Base-by-base conservation (phyloP, 1,139 yeast genomes). In the Nakaseomyces kungkrabaensis region DNA sequence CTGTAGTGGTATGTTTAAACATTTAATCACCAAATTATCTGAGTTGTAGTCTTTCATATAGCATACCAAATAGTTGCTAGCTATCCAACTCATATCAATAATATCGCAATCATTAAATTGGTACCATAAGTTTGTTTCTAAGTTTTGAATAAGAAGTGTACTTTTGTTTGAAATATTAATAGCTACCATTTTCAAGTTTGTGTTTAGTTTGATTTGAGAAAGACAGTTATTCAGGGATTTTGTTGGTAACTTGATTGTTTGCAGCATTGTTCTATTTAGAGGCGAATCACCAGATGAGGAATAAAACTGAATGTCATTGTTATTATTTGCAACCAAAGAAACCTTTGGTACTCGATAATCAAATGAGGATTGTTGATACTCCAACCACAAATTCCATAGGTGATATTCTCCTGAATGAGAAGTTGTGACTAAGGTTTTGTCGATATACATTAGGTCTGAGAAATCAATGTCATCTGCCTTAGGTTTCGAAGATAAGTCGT, bases 61-160 rank as follows among this genome's bases (percentile, higher is more conserved):
- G 44, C 65, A 60, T 1, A 66, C 44, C 41, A 66, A 48, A 52
- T 63, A 65, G 6, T 62, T 58, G 34, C 51, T 56, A 4, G 65
- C 66, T n/a, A 66, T 37, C 69, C 69, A 66, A 13, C 58, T 54
- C 59, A 62, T 53, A 41, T 58, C 61, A 4, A 61, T 22, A 5
- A 66, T 55, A 4, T 52, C 51, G 22, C 60, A 37, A 13, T 64
- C 61, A 8, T 51, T 48, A 51, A 62, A 65, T 32, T 54, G 56
- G 40, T 51, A 52, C 69, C 68, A 66, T 11, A 46, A 38, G 45
- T 56, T 60, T 3, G 66, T 56, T 38, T 57, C 60, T 43, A 60
- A 41, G 49, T 64, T 60, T 24, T 59, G 59, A 4, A 66, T 48
- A 13, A 64, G 48, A 43, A 66, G 48, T 9, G 62, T 50, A 40